Conservation (phyloP, 768 basidiomycete species). For the Leccinum barrowsii region DNA sequence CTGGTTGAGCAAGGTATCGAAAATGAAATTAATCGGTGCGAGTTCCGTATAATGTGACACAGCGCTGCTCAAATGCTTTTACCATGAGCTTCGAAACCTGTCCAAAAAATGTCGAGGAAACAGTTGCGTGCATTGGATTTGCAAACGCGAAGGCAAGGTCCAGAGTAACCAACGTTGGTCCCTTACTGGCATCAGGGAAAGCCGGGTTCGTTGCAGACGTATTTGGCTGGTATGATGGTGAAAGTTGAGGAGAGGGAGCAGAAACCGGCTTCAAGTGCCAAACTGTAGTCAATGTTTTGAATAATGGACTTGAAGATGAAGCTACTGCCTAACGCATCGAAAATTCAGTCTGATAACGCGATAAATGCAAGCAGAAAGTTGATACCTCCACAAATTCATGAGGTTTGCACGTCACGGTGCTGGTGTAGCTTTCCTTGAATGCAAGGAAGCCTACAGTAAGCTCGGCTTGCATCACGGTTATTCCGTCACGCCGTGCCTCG, state of each 20-base stretch:
- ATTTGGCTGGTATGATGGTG: conserved; percentile 13
- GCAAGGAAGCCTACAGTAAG: conserved; percentile 85
- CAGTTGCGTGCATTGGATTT: conserved; percentile 77
- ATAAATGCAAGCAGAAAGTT: conserved; percentile 1
- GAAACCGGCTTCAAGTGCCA: conserved; percentile 73
- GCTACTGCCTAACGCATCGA: conserved; percentile 55
- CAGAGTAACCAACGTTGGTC: conserved; percentile 78
- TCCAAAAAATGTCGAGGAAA: conserved; percentile 84
- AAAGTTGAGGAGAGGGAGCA: conserved; percentile 38
- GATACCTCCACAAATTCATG: conserved; percentile 69
- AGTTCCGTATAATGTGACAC: conserved; percentile 65
- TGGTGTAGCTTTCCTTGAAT: conserved; percentile 85
- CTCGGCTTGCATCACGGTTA: conserved; percentile 71
- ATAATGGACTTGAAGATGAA: conserved; percentile 67
- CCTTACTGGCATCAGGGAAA: conserved; percentile 17
- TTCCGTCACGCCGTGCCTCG: conserved; percentile 28
- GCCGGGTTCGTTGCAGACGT: not conserved
- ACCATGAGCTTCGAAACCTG: conserved; percentile 89
- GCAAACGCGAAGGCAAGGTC: conserved; percentile 85
- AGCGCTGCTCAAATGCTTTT: conserved; percentile 86
- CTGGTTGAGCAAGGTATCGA: not conserved
- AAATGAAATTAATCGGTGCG: conserved; percentile 23
- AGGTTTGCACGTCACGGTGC: conserved; percentile 77
- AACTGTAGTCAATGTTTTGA: conserved; percentile 64
- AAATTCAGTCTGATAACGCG: conserved; percentile 5